Conservation (phyloP, 352 stramenopile genomes). For the Phytophthora niederhauseri region DNA sequence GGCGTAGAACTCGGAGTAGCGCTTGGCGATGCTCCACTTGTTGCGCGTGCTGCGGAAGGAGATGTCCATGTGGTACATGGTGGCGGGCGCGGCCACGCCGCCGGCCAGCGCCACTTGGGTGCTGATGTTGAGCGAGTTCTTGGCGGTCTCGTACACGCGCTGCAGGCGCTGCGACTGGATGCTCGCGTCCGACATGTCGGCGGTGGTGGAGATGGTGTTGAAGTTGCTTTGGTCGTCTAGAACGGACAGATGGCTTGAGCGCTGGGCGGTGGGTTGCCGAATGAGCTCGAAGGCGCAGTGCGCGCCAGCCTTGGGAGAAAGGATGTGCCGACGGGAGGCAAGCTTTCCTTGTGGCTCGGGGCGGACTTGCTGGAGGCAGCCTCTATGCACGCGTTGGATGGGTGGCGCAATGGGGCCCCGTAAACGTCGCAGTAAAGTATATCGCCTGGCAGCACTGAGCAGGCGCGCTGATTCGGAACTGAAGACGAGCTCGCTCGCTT, state of each 20-base stretch:
- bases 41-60: constrained; percentile 85
- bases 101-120: constrained; percentile 69
- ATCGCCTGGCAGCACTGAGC: constrained; percentile 13
- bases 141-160: constrained; percentile 75
- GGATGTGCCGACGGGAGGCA: constrained; percentile 12
- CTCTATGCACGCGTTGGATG: constrained; percentile 31
- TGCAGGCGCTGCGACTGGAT: constrained; percentile 69
- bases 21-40: constrained; percentile 89
- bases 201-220: neutral
- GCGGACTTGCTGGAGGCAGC: constrained; percentile 13
- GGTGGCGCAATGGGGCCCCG: constrained; percentile 21
- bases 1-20: constrained; percentile 87
- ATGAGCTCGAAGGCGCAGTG: constrained; percentile 24
- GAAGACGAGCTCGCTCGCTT: constrained; percentile 11
- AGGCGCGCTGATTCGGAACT: constrained; percentile 34
- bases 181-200: constrained; percentile 52
- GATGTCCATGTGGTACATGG: constrained; percentile 90
- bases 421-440: constrained; percentile 31
- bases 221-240: constrained; percentile 2
- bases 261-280: constrained; percentile 24
- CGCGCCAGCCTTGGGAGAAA: constrained; percentile 4
- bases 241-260: constrained; percentile 2
- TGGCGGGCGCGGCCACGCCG: constrained; percentile 55
- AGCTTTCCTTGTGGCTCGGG: constrained; percentile 21
- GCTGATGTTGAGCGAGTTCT: constrained; percentile 82